Evolutionary conservation across 441 rosid species (phyloP).

Genomic region (Biscutella laevigata): DNA sequence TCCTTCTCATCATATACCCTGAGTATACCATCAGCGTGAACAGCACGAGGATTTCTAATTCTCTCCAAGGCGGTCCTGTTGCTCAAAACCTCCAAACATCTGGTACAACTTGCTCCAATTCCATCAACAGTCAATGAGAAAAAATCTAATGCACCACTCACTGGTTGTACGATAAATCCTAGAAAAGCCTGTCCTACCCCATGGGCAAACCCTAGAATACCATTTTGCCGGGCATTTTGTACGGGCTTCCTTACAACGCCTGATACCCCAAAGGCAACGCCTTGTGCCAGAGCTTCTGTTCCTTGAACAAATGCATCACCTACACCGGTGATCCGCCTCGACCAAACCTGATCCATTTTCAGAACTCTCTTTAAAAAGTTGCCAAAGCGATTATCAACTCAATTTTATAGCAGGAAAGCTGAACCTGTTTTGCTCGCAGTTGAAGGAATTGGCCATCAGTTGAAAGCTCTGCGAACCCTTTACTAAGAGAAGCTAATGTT

Average conservation of each 20-base stretch:
- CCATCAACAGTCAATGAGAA: constrained; percentile 95
- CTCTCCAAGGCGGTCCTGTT: constrained; percentile 60
- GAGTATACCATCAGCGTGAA: constrained; percentile 67
- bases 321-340: constrained; percentile 94
- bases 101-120: constrained; percentile 90
- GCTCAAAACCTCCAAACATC: constrained; percentile 75
- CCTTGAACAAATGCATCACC: constrained; percentile 96
- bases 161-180: constrained; percentile 87
- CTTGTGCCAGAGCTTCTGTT: constrained; percentile 98
- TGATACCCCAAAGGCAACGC: constrained; percentile 96
- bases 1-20: constrained; percentile 82
- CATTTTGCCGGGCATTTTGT: constrained; percentile 89
- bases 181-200: constrained; percentile 88
- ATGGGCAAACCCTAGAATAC: constrained; percentile 88
- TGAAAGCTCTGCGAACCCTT: constrained; percentile 97
- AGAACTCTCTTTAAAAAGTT: constrained; percentile 1
- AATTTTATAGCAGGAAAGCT: constrained; percentile 7
- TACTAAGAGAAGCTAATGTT: constrained; percentile 91
- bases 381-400: not conserved
- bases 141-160: constrained; percentile 96
- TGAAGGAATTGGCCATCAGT: constrained; percentile 95
- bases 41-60: constrained; percentile 89
- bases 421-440: constrained; percentile 91
- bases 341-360: constrained; percentile 57
- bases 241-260: constrained; percentile 95